Base-by-base conservation (phyloP, 306 rosid genomes). In the Rubus idaeus region DNA sequence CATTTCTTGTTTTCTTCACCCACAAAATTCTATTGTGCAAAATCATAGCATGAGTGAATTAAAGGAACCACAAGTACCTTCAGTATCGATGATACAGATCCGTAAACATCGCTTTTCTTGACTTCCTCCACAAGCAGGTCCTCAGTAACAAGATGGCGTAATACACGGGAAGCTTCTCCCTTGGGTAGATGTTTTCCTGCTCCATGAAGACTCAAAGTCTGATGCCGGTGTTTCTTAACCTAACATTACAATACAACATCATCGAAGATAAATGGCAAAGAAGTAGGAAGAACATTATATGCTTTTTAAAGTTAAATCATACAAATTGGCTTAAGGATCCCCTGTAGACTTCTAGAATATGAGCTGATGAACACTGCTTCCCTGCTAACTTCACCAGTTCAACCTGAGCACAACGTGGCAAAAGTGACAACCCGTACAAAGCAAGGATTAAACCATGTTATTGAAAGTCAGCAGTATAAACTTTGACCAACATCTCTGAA, bases 241-340 rank as follows among this genome's bases (percentile, higher is more conserved):
- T 95, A 81, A 81, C 47, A 62, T 73, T 64, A 18, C 68, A 82
- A 70, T 12, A 80, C 56, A 67, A 17, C 42, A 78, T 80, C 66
- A 72, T 10, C 73, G 67, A 58, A 67, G 56, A 80, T 42, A 63
- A 73, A 45, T 35, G 75, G 62, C 50, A 68, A 61, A 73, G 53
- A 64, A 68, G 69, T 9, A 21, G 83, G 80, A 64, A 37, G 23
- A 74, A 51, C 17, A 23, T 50, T 16, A 51, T 30, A 77, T 82
- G 73, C 80, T 76, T 75, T 58, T 37, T 42, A 41, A 41, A 64
- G 53, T 64, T 73, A 46, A 53, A 61, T 75, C 94, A 55, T 86
- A 95, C 99, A 83, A 83, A 65, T 80, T 95, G 99, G 88, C 88
- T 95, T 51, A 92, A 79, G 84, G 99, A 95, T 51, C 99, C 99